Conservation (phyloP, 106 monocot species). For the Platanthera zijinensis region DNA sequence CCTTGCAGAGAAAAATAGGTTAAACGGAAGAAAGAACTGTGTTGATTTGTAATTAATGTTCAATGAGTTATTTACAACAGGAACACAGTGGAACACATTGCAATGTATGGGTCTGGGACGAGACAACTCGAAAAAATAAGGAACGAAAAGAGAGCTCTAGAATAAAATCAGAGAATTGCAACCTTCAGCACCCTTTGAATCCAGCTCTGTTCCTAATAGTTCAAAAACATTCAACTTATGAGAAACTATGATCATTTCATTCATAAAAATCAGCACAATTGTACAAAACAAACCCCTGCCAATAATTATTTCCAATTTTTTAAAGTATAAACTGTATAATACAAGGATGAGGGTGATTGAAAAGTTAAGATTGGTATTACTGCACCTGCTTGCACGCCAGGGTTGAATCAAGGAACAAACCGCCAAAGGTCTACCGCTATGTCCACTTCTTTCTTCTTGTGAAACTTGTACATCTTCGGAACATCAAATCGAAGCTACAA, state of each 20-base stretch:
- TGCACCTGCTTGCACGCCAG: background rate
- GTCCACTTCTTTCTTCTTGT: constrained; percentile 83
- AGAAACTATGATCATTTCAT: background rate
- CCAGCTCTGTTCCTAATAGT: no score
- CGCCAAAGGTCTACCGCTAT: constrained; percentile 95
- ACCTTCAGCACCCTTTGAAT: no score
- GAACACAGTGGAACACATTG: no score
- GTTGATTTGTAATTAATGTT: no score
- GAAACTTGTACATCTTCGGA: constrained; percentile 83
- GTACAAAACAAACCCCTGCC: background rate
- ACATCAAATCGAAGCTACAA: constrained; percentile 83
- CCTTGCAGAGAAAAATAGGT: no score
- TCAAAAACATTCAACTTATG: background rate
- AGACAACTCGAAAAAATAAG: no score
- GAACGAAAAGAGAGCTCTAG: no score
- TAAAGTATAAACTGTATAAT: background rate
- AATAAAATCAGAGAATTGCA: no score
- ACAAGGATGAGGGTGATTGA: no score
- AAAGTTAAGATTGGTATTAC: background rate
- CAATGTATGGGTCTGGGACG: no score
- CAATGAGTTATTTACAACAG: no score
- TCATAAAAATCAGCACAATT: background rate
- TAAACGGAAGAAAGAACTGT: no score
- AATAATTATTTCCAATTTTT: background rate
- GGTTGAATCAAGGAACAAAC: constrained; percentile 50